Evolutionary conservation across 1,284 basidiomycete species (phyloP), one percentile per base, ranked within the genome.

Genomic region (Ganoderma meredithae): DNA sequence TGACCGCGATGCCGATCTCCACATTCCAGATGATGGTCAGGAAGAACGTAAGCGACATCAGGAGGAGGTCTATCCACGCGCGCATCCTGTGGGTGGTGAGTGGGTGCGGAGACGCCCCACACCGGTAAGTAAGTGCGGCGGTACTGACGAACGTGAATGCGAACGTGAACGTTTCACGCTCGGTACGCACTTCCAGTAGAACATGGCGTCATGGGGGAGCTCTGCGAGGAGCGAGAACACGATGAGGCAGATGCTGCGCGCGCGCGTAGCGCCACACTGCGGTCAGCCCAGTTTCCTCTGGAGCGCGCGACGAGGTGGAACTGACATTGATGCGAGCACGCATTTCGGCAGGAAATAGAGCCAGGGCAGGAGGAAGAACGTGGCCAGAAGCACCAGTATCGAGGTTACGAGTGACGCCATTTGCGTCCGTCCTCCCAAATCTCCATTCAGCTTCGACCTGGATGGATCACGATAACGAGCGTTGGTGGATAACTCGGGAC

Each of bases 321-420:
- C 89, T 67, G 71, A 93, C 90, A 95, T 88, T 0, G 92, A 86
- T 17, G 91, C 93, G 60, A 96, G 81, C 36, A 96, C 93, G 73
- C 90, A 92, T 83, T 91, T 94, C 0, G 95, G 95, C 22, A 96
- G 82, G 77, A 84, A 93, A 77, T 89, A 92, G 31, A 96, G 81
- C 80, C 85, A 87, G 0, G 91, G 93, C 9, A 98, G 85, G 6
- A 98, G 84, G 84, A 95, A 96, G 82, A 95, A 95, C 17, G 93
- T 95, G 0, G 93, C 89, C 10, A 96, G 82, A 15, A 98, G 82
- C 12, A 97, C 89, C 31, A 95, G 80, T 0, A 78, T 81, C 0
- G 93, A 91, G 62, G 93, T 94, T 49, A 97, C 84, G 44, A 98
- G 80, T 1, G 93, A 93, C 13, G 95, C 89, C 89, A 98, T 92